Conservation (phyloP, 2,329 filamentous ascomycete genomes). For the Dothistroma pini region DNA sequence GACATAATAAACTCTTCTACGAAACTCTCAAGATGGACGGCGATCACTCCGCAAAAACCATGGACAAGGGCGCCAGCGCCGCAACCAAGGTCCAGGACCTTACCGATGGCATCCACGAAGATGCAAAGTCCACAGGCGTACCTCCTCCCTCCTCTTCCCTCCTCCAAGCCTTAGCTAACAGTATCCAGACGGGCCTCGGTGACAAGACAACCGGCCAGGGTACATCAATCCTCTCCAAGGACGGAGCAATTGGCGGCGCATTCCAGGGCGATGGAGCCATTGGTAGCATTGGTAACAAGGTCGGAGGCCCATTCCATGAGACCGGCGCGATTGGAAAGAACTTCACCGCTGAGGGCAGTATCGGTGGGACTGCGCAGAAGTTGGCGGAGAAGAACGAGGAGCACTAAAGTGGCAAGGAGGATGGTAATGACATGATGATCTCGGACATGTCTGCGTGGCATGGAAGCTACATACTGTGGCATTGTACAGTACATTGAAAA, state of each 20-base stretch:
- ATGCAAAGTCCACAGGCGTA: neutral
- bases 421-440: neutral
- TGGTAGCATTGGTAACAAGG: constrained; percentile 3
- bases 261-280: constrained; percentile 5
- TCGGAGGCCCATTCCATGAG: neutral
- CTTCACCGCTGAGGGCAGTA: constrained; percentile 1
- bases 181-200: neutral
- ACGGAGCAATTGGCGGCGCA: neutral
- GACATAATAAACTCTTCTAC: neutral
- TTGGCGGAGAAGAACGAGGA: constrained; percentile 5
- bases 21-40: constrained; percentile 5
- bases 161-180: neutral
- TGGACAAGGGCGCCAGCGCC: constrained; percentile 2
- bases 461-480: neutral
- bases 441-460: too few species aligned
- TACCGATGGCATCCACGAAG: neutral
- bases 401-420: neutral
- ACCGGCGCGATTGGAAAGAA: neutral
- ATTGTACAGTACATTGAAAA: neutral
- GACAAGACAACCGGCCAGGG: constrained; percentile 2
- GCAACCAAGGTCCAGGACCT: constrained; percentile 3
- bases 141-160: neutral
- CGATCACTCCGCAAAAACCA: constrained; percentile 3
- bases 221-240: constrained; percentile 1
- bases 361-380: neutral